Base-by-base conservation (phyloP, 805 yeast genomes). In the Barnettozyma populi region DNA sequence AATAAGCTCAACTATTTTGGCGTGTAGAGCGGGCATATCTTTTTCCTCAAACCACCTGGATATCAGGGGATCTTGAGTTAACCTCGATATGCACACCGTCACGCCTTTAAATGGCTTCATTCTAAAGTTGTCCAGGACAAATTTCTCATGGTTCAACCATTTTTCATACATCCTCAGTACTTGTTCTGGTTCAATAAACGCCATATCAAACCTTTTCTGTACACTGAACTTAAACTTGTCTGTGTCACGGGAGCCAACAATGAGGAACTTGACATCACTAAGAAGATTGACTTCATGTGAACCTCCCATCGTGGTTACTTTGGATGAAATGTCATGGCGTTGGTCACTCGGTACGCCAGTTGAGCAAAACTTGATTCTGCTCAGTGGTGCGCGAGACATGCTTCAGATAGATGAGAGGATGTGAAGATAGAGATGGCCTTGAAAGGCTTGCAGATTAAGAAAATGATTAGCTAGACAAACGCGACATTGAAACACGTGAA, bases 221-320 rank as follows among this genome's bases (percentile, higher is more conserved):
- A 79, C 72, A 46, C 79, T 73, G 57, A 70, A 81, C 44, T 64
- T 65, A 61, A 73, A 79, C 59, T 81, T 81, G 24, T 77, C 82
- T 0, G 85, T 79, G 72, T 2, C 88, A 25, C 76, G 66, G 36
- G 71, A 72, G 2, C 88, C 89, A 27, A 83, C 82, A 5, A 85
- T 70, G 23, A 85, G 63, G 36, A 76, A 76, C 45, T 75, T 72
- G 2, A 79, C 82, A 59, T 80, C 82, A 42, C 80, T 75, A 69
- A 82, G 79, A 53, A 84, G 63, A 56, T 83, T 83, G 37, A 72
- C 71, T 49, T 74, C 71, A 53, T 73, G 77, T 9, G 56, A 58
- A 1, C 90, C 90, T 7, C 90, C 92, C 61, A 84, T 69, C 8
- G 72, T 66, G 24, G 65, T 60, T 48, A 84, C 72, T 57, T 73